Evolutionary conservation across 176 grass and related monocot genomes (phyloP), one percentile per base, ranked within the genome.

Genomic region (Miscanthus lutarioriparius): DNA sequence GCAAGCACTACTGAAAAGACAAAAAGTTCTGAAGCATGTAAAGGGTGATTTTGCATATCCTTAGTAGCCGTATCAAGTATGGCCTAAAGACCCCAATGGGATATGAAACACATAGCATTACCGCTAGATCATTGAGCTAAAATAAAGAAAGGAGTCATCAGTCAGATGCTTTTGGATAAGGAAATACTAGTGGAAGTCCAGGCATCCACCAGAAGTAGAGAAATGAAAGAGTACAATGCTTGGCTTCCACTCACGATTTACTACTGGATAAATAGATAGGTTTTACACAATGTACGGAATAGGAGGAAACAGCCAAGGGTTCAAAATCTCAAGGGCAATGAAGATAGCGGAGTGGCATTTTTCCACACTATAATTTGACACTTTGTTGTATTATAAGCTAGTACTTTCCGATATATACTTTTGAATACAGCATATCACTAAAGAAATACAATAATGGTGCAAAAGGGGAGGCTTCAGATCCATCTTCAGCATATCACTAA

Each of bases 141-240:
- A 65, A 3, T 44, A 67, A 33, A 81, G 41, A 32, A 6, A 54
- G 0, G 47, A 38, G 30, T 39, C 45, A 81, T 23, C 30, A 30
- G 4, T 27, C 22, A 39, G 44, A 17, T 39, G 61, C 72, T 67
- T 67, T 76, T 54, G 33, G 62, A 76, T 66, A 8, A 66, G 32
- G 38, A 84, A 12, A 20, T 32, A 26, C 0, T 84, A 76, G 81
- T 83, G 80, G 67, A 82, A 61, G 23, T 82, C 67, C 35, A 83
- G 69, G 1, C 53, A 74, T 63, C 54, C 68, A 83, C 45, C 37
- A 30, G 16, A 61, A 14, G 47, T 62, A 22, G 22, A 58, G 56
- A 27, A 59, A 17, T n/a, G 28, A 45, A 70, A 39, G 40, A 66
- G 13, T 33, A 27, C 27, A 38, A 25, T 54, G 20, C 19, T 13